These are phyloP conservation scores for Xylaria sp. DNA, from an alignment of 2,329 filamentous ascomycete species.

Conservation along the genomic window DNA sequence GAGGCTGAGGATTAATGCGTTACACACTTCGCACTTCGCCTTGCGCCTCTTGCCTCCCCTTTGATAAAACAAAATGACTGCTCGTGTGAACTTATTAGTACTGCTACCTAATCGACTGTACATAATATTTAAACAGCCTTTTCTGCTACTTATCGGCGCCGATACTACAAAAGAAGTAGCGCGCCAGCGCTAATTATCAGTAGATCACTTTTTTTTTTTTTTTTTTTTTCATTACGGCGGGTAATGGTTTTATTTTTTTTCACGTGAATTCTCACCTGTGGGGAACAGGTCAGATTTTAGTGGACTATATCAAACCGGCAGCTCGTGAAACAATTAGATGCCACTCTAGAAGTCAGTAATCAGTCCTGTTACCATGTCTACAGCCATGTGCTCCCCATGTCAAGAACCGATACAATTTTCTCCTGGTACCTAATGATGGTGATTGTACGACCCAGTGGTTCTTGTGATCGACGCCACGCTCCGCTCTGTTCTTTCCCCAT, in stretches of 20 bases:
- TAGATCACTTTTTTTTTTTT: background rate
- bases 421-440: background rate
- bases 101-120: background rate
- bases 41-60: background rate
- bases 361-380: too few relatives aligned
- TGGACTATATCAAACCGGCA: too few relatives aligned
- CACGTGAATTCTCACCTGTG: background rate
- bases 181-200: background rate
- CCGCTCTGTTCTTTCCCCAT: background rate
- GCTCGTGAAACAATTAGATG: too few relatives aligned
- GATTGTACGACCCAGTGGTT: background rate
- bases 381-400: background rate
- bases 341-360: too few relatives aligned
- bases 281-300: constrained; percentile 4
- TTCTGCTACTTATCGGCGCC: background rate
- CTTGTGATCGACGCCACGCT: background rate
- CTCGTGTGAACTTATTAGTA: background rate
- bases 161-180: background rate
- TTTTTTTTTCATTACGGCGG: background rate
- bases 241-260: background rate
- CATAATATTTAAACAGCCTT: background rate
- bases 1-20: constrained; percentile 10
- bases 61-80: background rate
- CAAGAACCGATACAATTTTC: background rate
- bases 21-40: background rate